Conservation (phyloP, 495 filamentous ascomycete genomes). For the Hamigera avellanea region DNA sequence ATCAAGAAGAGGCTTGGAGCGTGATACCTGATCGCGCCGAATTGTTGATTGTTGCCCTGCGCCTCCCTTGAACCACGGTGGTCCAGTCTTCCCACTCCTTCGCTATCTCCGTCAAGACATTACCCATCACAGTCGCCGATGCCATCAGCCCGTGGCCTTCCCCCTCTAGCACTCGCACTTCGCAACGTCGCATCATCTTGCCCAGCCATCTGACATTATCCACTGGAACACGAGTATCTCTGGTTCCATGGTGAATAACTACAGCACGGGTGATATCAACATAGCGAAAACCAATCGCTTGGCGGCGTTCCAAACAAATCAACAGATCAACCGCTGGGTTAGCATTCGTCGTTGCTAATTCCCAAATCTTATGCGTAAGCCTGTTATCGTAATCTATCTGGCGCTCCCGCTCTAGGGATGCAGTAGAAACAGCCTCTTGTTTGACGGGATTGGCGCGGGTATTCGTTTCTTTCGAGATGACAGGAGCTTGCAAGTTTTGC, state of each 20-base stretch:
- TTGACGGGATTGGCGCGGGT: constrained; percentile 1
- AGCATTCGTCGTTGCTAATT: constrained; percentile 79
- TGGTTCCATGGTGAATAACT: constrained; percentile 87
- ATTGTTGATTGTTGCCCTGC: constrained; percentile 17
- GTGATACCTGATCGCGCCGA: constrained; percentile 13
- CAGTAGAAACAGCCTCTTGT: constrained; percentile 7
- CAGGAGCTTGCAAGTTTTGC: constrained; percentile 9
- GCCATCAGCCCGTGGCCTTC: constrained; percentile 98
- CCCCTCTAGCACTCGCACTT: constrained; percentile 81
- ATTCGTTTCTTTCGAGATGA: constrained; percentile 8
- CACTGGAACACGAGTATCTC: constrained; percentile 83
- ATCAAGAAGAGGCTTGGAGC: constrained; percentile 5
- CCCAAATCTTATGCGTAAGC: constrained; percentile 88
- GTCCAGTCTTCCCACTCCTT: constrained; percentile 94
- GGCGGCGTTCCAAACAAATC: constrained; percentile 81
- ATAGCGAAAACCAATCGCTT: constrained; percentile 92
- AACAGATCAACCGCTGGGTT: constrained; percentile 92
- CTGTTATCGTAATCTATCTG: constrained; percentile 73
- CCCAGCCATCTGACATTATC: constrained; percentile 94
- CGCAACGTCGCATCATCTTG: constrained; percentile 83
- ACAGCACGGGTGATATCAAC: constrained; percentile 86
- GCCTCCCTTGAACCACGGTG: constrained; percentile 43
- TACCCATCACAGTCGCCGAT: constrained; percentile 82
- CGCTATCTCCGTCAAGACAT: constrained; percentile 84
- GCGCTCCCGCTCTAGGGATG: constrained; percentile 48